A percentile compares a stretch with the other conserved stretches of the same genome.
Conservation (phyloP, 257 asterid genomes). For the Jacaranda mimosifolia region DNA sequence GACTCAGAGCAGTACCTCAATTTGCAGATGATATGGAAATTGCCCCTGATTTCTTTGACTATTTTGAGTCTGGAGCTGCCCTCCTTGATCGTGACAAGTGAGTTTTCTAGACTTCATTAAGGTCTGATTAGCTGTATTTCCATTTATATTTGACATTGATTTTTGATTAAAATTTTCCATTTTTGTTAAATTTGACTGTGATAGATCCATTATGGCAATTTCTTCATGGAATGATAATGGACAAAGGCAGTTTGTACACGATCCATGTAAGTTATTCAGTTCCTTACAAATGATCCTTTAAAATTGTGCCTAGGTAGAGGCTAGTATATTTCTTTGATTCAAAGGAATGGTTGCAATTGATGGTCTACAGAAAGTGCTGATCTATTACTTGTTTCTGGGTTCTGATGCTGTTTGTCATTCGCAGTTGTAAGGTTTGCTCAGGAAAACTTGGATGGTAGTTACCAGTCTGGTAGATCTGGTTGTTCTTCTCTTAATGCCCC, state of each 20-base stretch:
- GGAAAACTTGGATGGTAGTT: too few relatives aligned
- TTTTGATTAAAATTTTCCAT: slow-evolving; percentile 27
- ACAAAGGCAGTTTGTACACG: slow-evolving; percentile 91
- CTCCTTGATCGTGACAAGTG: slow-evolving; percentile 96
- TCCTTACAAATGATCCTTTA: slow-evolving; percentile 10
- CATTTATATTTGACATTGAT: slow-evolving; percentile 20
- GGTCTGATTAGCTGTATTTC: slow-evolving; percentile 23
- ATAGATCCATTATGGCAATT: slow-evolving; percentile 94
- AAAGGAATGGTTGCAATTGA: slow-evolving; percentile 8
- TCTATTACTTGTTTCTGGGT: slow-evolving; percentile 21
- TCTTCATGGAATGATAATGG: slow-evolving; percentile 99
- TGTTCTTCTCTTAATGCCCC: too few relatives aligned
- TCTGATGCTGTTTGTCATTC: too few relatives aligned
- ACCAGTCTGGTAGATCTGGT: too few relatives aligned
- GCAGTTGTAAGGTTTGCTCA: too few relatives aligned
- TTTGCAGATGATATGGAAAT: slow-evolving; percentile 99
- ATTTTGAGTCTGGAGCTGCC: slow-evolving; percentile 94
- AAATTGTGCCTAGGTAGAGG: slow-evolving; percentile 10
- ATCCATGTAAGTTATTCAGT: slow-evolving; percentile 76
- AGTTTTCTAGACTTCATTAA: slow-evolving; percentile 40
- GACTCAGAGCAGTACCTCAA: slow-evolving; percentile 38
- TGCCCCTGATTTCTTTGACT: slow-evolving; percentile 93
- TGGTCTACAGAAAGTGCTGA: slow-evolving; percentile 2
- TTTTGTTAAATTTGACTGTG: slow-evolving; percentile 32
- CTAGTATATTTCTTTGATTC: slow-evolving; percentile 10